Evolutionary conservation across 257 asterid genomes (phyloP).

Genomic region (Przewalskia tangutica): DNA sequence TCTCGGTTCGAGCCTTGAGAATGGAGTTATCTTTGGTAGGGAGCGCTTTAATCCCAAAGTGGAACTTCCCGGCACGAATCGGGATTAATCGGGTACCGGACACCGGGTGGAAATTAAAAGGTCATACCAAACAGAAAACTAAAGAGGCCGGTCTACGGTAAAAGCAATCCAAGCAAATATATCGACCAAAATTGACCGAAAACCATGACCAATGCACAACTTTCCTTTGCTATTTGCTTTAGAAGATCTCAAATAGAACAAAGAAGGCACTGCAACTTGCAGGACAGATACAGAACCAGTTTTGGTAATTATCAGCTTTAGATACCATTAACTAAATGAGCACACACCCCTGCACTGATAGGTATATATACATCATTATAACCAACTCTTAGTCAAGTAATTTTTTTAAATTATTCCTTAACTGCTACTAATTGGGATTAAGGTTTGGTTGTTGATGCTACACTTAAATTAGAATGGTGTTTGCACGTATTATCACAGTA

Average conservation of each 20-base stretch:
- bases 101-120: background rate
- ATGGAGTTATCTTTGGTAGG: background rate
- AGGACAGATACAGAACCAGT: background rate
- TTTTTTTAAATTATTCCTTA: background rate
- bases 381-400: background rate
- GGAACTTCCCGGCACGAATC: background rate
- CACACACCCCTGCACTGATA: background rate
- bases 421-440: background rate
- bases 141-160: background rate
- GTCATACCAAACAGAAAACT: background rate
- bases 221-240: background rate
- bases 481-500: background rate
- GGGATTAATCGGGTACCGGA: background rate
- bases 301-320: background rate
- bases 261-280: background rate
- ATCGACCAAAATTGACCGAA: background rate
- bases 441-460: background rate
- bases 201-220: background rate
- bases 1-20: background rate
- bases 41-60: background rate
- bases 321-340: background rate
- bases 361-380: background rate
- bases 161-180: background rate
- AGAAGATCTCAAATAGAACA: background rate
- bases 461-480: background rate